Conservation (phyloP, 306 rosid species). For the Malus orientalis region DNA sequence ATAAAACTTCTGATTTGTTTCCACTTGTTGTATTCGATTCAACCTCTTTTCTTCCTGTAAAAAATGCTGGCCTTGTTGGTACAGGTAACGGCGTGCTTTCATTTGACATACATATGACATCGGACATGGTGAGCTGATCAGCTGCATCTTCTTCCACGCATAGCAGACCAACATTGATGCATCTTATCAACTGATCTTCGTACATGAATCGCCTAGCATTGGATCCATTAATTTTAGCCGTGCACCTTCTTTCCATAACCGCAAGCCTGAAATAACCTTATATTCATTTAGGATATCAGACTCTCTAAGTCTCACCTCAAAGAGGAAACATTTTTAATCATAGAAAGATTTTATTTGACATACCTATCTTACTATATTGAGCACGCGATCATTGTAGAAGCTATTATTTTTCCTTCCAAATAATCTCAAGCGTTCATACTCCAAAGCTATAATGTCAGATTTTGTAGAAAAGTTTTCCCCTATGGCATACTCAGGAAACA, state of each 20-base stretch:
- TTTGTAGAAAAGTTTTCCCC: not conserved
- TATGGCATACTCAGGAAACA: not conserved
- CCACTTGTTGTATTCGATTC: too few species aligned
- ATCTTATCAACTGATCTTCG: too few species aligned
- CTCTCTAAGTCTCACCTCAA: not conserved
- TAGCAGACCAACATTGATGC: too few species aligned
- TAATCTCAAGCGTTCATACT: not conserved
- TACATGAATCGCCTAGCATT: too few species aligned
- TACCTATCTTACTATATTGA: not conserved
- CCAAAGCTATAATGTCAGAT: not conserved
- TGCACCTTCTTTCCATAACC: not conserved
- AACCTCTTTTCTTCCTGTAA: too few species aligned
- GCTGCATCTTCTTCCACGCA: not conserved
- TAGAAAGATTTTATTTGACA: not conserved
- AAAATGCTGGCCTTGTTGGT: too few species aligned
- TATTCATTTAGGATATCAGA: not conserved
- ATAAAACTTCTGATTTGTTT: too few species aligned
- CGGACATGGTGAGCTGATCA: constrained; percentile 20
- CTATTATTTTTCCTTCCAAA: not conserved
- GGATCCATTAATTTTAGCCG: not conserved
- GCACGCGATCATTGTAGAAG: not conserved
- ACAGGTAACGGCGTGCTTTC: not conserved
- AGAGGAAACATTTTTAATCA: not conserved
- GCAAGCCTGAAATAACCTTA: constrained; percentile 11
- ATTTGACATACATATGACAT: constrained; percentile 11